Percentiles rank a stretch among this genome's conserved stretches.
These are phyloP conservation scores for Coemansia biformis DNA, from an alignment of 192 early-diverging fungal genomes.

Conservation along the genomic window DNA sequence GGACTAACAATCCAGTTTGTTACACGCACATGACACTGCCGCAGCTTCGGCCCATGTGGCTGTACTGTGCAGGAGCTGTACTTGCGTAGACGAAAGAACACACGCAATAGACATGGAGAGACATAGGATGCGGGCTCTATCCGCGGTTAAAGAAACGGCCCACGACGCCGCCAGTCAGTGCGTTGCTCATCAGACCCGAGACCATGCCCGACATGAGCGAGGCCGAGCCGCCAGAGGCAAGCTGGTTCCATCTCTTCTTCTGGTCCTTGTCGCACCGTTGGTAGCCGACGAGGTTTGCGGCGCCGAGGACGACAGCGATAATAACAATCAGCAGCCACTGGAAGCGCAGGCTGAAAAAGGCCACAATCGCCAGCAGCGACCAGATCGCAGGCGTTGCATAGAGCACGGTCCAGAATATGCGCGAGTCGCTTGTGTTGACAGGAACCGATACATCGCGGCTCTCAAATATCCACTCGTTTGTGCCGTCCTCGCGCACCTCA, in stretches of 20 bases:
- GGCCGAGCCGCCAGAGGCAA: constrained; percentile 50
- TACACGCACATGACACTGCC: no score
- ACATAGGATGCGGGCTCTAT: no score
- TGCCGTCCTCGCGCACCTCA: constrained; percentile 92
- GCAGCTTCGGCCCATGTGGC: no score
- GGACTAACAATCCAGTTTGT: not conserved
- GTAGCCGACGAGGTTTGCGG: constrained; percentile 92
- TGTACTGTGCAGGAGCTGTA: no score
- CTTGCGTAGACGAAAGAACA: no score
- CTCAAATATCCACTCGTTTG: constrained; percentile 96
- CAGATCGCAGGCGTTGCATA: constrained; percentile 79
- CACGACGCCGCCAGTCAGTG: constrained; percentile 30
- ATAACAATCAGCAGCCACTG: constrained; percentile 82
- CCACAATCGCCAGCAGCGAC: constrained; percentile 73
- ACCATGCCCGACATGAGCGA: constrained; percentile 48
- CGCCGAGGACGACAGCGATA: constrained; percentile 78
- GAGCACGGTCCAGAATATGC: constrained; percentile 89
- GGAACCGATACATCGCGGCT: constrained; percentile 62
- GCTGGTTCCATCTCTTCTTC: constrained; percentile 65
- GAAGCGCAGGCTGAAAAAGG: constrained; percentile 67
- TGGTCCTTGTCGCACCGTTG: constrained; percentile 93
- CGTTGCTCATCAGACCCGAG: constrained; percentile 50
- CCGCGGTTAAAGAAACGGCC: constrained; percentile 45
- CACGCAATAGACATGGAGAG: no score
- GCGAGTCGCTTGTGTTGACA: constrained; percentile 82